phyloP scores from a whole-genome alignment of 2,329 filamentous ascomycete species.

The Ophiostoma australiae region DNA sequence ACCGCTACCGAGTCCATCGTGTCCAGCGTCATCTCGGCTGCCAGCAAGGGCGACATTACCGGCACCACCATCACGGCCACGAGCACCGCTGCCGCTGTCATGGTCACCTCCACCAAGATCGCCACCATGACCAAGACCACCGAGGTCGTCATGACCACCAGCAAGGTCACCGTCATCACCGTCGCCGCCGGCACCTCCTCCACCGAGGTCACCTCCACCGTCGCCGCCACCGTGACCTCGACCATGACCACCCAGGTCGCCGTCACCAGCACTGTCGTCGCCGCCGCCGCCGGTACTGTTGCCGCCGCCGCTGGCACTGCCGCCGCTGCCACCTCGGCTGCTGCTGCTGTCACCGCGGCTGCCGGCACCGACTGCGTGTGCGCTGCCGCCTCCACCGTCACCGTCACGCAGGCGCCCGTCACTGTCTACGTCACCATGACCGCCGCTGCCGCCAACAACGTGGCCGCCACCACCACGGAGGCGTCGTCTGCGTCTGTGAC shows the following conservation, averaged over 20 bases:
- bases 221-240: constrained; percentile 30
- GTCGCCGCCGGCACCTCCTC: constrained; percentile 14
- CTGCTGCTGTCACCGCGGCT: not conserved
- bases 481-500: not conserved
- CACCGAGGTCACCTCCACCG: constrained; percentile 29
- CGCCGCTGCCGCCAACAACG: constrained; percentile 2
- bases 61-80: constrained; percentile 27
- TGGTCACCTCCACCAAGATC: constrained; percentile 27
- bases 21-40: constrained; percentile 33
- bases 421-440: constrained; percentile 23
- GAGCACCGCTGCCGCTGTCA: constrained; percentile 31
- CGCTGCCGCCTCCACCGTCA: constrained; percentile 18
- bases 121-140: constrained; percentile 18
- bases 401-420: constrained; percentile 22
- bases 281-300: constrained; percentile 8
- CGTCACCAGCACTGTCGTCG: constrained; percentile 24
- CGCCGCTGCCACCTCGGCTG: constrained; percentile 9
- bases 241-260: constrained; percentile 26
- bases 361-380: constrained; percentile 16
- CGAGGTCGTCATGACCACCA: constrained; percentile 27
- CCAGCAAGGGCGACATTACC: constrained; percentile 30
- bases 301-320: not conserved
- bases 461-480: not conserved
- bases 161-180: constrained; percentile 17
- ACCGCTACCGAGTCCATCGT: constrained; percentile 37